phyloP scores from a whole-genome alignment of 495 filamentous ascomycete genomes.

The Xylona heveae region DNA sequence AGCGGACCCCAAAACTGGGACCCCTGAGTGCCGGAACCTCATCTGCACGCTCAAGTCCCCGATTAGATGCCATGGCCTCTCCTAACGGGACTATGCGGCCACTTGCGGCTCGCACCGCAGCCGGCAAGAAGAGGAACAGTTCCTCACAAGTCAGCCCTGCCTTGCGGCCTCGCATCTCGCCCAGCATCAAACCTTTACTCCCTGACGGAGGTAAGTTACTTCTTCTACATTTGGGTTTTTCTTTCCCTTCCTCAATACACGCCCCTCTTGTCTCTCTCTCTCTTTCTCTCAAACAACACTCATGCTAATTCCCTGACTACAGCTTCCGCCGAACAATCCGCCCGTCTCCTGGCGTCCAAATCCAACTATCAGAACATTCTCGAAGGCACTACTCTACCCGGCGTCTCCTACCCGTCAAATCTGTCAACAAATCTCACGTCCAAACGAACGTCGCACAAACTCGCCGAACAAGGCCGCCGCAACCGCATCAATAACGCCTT shows the following conservation, averaged over 20 bases:
- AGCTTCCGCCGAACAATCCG: conserved; percentile 43
- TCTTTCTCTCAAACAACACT: conserved; percentile 1
- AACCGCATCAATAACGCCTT: conserved; percentile 91
- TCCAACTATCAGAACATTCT: conserved; percentile 97
- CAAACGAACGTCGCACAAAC: conserved; percentile 93
- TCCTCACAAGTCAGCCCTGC: conserved; percentile 70
- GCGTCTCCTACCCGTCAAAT: conserved; percentile 75
- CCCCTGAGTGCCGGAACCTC: conserved; percentile 16
- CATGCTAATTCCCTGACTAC: conserved; percentile 6
- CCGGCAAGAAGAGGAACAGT: conserved; percentile 51
- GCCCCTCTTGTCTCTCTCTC: conserved; percentile 2
- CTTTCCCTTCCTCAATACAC: conserved; percentile 2
- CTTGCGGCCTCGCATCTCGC: conserved; percentile 78
- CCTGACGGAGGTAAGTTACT: conserved; percentile 44
- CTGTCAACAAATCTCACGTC: conserved; percentile 84
- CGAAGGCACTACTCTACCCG: conserved; percentile 75
- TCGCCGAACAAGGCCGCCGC: conserved; percentile 85
- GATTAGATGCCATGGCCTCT: conserved; percentile 17
- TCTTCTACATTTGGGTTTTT: no score
- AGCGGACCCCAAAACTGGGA: conserved; percentile 7
- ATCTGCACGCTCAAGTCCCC: conserved; percentile 31
- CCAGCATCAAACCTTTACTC: conserved; percentile 78
- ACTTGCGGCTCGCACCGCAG: conserved; percentile 9
- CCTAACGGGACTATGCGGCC: conserved; percentile 11
- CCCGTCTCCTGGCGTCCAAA: conserved; percentile 72